Conservation (phyloP, 75 land plant genomes). For the Picea glauca region DNA sequence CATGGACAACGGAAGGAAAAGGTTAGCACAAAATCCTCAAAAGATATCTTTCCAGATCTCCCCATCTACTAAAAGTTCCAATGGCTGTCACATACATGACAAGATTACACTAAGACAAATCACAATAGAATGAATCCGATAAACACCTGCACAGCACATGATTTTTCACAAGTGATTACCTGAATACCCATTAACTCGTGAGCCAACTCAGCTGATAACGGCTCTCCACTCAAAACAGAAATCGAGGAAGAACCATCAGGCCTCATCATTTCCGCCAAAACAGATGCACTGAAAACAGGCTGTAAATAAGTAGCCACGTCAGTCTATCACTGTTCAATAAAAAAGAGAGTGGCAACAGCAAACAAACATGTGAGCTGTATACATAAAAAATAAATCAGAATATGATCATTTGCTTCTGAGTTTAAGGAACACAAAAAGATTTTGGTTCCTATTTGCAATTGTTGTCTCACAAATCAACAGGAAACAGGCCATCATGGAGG, state of each 20-base stretch:
- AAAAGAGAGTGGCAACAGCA: too few relatives aligned
- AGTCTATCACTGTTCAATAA: not conserved
- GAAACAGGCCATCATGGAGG: too few relatives aligned
- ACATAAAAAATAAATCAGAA: too few relatives aligned
- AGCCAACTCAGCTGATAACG: constrained; percentile 87
- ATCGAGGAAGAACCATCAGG: constrained; percentile 91
- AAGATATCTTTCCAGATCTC: not conserved
- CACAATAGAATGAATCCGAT: not conserved
- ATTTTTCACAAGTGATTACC: constrained; percentile 38
- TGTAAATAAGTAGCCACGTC: constrained; percentile 31
- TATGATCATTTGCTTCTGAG: too few relatives aligned
- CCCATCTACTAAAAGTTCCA: not conserved
- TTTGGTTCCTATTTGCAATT: too few relatives aligned
- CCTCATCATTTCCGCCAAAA: constrained; percentile 82
- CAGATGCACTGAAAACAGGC: constrained; percentile 91
- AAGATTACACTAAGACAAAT: not conserved
- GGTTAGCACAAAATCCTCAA: not conserved
- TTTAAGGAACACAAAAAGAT: too few relatives aligned
- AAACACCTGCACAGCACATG: constrained; percentile 5
- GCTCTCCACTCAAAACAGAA: constrained; percentile 71
- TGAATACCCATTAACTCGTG: constrained; percentile 95
- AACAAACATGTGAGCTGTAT: too few relatives aligned
- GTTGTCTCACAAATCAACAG: too few relatives aligned
- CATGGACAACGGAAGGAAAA: constrained; percentile 27
- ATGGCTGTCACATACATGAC: not conserved